These are phyloP conservation scores for Elaeis guineensis DNA, from an alignment of 176 grass and related monocot species.

Conservation along the genomic window DNA sequence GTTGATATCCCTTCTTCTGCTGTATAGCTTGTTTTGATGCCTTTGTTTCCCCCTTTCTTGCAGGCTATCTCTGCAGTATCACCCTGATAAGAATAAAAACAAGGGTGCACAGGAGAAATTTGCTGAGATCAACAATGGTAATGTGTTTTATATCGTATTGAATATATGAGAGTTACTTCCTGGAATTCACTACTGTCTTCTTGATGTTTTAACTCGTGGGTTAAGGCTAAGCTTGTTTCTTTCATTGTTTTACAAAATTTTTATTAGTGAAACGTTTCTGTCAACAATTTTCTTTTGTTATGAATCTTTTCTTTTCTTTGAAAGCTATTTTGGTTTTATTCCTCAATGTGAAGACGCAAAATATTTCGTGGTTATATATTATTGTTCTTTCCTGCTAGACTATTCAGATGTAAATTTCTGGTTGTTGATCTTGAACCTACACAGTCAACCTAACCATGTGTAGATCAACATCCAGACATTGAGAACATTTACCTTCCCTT, in stretches of 20 bases:
- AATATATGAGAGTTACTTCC: too few relatives aligned
- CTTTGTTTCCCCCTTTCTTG: not conserved
- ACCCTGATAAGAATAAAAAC: conserved; percentile 95
- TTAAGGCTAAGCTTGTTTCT: not conserved
- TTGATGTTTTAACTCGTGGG: too few relatives aligned
- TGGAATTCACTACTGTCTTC: too few relatives aligned
- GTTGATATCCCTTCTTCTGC: not conserved
- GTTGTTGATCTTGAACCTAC: too few relatives aligned
- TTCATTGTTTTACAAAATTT: not conserved
- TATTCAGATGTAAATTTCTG: too few relatives aligned
- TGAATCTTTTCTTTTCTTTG: not conserved
- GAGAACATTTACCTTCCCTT: too few relatives aligned
- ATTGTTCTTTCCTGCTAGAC: not conserved
- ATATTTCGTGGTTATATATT: too few relatives aligned
- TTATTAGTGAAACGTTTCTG: not conserved
- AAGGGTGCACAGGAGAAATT: conserved; percentile 85
- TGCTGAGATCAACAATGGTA: conserved; percentile 94
- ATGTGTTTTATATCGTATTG: not conserved
- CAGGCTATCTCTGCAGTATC: conserved; percentile 88
- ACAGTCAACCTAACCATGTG: too few relatives aligned
- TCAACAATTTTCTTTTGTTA: not conserved
- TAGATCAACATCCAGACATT: too few relatives aligned
- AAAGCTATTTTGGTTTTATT: too few relatives aligned
- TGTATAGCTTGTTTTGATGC: not conserved
- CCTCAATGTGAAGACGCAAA: too few relatives aligned